Percentiles rank a stretch among this genome's conserved stretches.
phyloP scores from a whole-genome alignment of 768 basidiomycete species.

The Neoboletus brunneissimus region DNA sequence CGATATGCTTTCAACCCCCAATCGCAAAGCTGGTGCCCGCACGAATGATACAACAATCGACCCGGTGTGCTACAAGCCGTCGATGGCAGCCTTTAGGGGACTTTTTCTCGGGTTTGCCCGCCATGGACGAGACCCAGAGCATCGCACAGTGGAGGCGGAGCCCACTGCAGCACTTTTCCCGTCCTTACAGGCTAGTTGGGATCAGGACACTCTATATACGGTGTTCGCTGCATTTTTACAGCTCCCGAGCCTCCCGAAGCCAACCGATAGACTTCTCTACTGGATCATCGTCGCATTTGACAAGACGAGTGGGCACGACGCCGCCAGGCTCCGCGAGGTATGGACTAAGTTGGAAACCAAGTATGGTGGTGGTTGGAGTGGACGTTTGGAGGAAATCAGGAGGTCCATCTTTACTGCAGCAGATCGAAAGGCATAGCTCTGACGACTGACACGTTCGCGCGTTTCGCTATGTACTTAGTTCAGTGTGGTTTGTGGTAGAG shows the following conservation, averaged over 20 bases:
- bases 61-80: slow-evolving; percentile 40
- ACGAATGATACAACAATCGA: slow-evolving; percentile 27
- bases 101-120: slow-evolving; percentile 74
- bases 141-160: neutral
- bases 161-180: slow-evolving; percentile 5
- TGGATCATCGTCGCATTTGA: slow-evolving; percentile 69
- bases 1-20: slow-evolving; percentile 59
- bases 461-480: slow-evolving; percentile 1
- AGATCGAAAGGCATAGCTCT: slow-evolving; percentile 1
- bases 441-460: neutral
- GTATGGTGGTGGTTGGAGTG: slow-evolving; percentile 47
- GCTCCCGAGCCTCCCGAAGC: slow-evolving; percentile 44
- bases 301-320: slow-evolving; percentile 54
- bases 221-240: slow-evolving; percentile 63
- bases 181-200: slow-evolving; percentile 42
- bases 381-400: slow-evolving; percentile 44
- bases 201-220: slow-evolving; percentile 49
- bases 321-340: slow-evolving; percentile 47
- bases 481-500: slow-evolving; percentile 7
- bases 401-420: slow-evolving; percentile 32
- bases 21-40: slow-evolving; percentile 36
- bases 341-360: slow-evolving; percentile 56
- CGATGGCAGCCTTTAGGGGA: slow-evolving; percentile 58
- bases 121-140: slow-evolving; percentile 41
- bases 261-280: slow-evolving; percentile 50